phyloP scores from a whole-genome alignment of 2,329 filamentous ascomycete species.

The Venturia pyrina region DNA sequence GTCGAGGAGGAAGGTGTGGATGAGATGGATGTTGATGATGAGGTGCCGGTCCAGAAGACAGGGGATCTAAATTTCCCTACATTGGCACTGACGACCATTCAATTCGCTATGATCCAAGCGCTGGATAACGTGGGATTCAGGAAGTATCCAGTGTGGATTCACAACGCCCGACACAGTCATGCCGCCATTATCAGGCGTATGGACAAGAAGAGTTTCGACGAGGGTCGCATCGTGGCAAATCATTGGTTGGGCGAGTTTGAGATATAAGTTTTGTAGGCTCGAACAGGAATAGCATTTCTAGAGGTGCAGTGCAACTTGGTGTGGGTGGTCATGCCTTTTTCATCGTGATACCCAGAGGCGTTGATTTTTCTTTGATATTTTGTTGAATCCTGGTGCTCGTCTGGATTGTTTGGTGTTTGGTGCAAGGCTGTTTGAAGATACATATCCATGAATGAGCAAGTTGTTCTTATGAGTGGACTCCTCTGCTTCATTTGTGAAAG shows the following conservation, averaged over 20 bases:
- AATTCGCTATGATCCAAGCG: conserved; percentile 76
- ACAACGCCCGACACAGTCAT: conserved; percentile 70
- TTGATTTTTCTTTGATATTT: too few relatives aligned
- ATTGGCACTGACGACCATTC: conserved; percentile 65
- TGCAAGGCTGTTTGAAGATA: too few relatives aligned
- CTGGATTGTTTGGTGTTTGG: too few relatives aligned
- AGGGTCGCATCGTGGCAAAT: conserved; percentile 66
- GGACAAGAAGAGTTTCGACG: conserved; percentile 56
- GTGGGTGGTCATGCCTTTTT: neutral
- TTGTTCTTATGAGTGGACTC: too few relatives aligned
- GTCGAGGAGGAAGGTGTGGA: neutral
- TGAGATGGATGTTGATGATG: neutral
- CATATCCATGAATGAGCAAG: too few relatives aligned
- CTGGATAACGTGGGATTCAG: conserved; percentile 55
- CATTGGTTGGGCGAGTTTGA: conserved; percentile 76
- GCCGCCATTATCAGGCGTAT: conserved; percentile 80
- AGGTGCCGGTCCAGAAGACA: neutral
- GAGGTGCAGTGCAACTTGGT: neutral
- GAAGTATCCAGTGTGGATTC: conserved; percentile 60
- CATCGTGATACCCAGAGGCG: neutral
- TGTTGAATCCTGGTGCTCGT: too few relatives aligned
- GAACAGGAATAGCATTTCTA: neutral
- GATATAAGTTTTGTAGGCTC: conserved; percentile 28
- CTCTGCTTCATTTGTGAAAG: too few relatives aligned
- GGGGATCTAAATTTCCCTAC: conserved; percentile 48